A percentile compares a stretch with the other conserved stretches of the same genome.
Evolutionary conservation across 2,329 filamentous ascomycete species (phyloP).

Genomic region (Monosporascus sp.): DNA sequence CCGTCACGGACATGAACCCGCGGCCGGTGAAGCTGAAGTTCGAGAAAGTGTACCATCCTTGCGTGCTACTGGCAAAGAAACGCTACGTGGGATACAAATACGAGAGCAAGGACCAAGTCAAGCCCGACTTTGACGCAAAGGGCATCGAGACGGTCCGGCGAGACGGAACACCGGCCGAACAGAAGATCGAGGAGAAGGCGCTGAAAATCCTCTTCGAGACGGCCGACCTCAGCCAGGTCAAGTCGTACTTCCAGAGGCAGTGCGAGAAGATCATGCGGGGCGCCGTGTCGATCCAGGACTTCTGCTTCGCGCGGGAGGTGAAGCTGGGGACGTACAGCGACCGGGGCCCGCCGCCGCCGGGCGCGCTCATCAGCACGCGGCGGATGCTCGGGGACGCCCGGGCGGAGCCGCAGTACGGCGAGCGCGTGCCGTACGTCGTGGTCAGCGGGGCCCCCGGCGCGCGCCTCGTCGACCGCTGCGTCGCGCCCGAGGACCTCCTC

Average conservation of each 20-base stretch:
- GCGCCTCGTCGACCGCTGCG: slow-evolving; percentile 80
- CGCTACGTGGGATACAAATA: slow-evolving; percentile 98
- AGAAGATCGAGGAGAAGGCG: slow-evolving; percentile 92
- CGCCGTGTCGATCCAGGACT: slow-evolving; percentile 84
- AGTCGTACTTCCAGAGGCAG: slow-evolving; percentile 82
- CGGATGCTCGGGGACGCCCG: slow-evolving; percentile 83
- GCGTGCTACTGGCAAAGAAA: slow-evolving; percentile 91
- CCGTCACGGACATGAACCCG: slow-evolving; percentile 85
- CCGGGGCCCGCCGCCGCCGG: slow-evolving; percentile 73
- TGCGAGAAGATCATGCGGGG: slow-evolving; percentile 91
- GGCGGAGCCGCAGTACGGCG: slow-evolving; percentile 88
- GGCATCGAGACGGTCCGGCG: slow-evolving; percentile 95
- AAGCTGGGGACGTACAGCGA: slow-evolving; percentile 84
- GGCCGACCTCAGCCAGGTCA: slow-evolving; percentile 81
- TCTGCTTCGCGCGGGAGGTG: slow-evolving; percentile 92
- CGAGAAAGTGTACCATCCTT: slow-evolving; percentile 97
- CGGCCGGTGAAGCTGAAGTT: slow-evolving; percentile 93
- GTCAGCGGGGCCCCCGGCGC: slow-evolving; percentile 82
- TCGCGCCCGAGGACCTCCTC: slow-evolving; percentile 79
- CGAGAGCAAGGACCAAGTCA: slow-evolving; percentile 67
- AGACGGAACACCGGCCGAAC: slow-evolving; percentile 90
- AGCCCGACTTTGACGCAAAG: slow-evolving; percentile 93
- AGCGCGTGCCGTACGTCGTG: slow-evolving; percentile 92
- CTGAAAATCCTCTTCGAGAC: slow-evolving; percentile 87
- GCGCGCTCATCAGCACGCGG: slow-evolving; percentile 80